Percentiles rank a stretch among this genome's conserved stretches.
phyloP scores from a whole-genome alignment of 257 asterid species.

The Lantana camara region DNA sequence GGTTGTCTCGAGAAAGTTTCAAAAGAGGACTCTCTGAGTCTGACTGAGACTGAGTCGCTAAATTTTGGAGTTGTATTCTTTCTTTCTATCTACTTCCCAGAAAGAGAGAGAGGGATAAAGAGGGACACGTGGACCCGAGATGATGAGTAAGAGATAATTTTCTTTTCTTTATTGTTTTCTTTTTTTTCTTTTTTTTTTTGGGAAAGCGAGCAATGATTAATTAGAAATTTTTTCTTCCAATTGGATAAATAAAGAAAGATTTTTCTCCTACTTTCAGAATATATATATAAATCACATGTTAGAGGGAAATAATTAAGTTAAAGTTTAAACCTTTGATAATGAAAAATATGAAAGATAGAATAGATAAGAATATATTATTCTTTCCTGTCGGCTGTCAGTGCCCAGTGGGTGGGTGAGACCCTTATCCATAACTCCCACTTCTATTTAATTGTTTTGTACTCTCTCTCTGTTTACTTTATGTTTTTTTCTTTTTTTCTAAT shows the following conservation, averaged over 20 bases:
- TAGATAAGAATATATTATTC: no score
- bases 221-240: no score
- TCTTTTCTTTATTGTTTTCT: not conserved
- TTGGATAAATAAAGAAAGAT: no score
- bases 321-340: no score
- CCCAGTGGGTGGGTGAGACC: slow-evolving; percentile 31
- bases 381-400: no score
- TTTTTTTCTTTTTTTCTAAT: no score
- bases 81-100: not conserved
- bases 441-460: not conserved
- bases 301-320: no score
- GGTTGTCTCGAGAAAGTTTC: slow-evolving; percentile 1
- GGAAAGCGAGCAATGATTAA: no score
- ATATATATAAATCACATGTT: no score
- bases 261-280: no score
- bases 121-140: slow-evolving; percentile 41
- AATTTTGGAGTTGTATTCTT: slow-evolving; percentile 16
- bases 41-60: slow-evolving; percentile 38
- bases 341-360: no score
- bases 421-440: slow-evolving; percentile 35
- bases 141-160: slow-evolving; percentile 29
- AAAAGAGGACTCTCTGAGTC: slow-evolving; percentile 29
- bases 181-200: no score
- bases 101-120: slow-evolving; percentile 19
- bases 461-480: not conserved